Evolutionary conservation across 2,329 filamentous ascomycete species (phyloP).

Genomic region (Venturia carpophila): DNA sequence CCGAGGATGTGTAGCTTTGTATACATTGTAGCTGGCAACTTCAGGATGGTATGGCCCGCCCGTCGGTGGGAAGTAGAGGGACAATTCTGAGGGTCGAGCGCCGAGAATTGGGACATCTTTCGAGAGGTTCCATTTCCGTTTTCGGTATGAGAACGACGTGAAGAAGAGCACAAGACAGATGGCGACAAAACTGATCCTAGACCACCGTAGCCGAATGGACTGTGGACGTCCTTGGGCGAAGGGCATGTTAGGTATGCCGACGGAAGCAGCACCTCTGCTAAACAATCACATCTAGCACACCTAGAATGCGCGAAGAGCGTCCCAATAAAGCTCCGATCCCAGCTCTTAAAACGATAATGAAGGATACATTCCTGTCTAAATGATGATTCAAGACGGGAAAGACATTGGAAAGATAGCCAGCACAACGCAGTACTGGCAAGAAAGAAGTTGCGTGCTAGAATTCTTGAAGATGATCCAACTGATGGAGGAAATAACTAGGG

Average conservation of each 20-base stretch:
- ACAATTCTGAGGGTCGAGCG: slow-evolving; percentile 2
- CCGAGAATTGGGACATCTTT: slow-evolving; percentile 18
- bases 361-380: neutral
- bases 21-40: slow-evolving; percentile 19
- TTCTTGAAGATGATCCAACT: too few relatives aligned
- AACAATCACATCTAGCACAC: neutral
- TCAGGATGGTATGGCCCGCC: slow-evolving; percentile 18
- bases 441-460: neutral
- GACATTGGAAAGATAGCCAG: neutral
- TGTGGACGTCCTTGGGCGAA: slow-evolving; percentile 8
- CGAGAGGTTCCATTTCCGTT: neutral
- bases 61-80: slow-evolving; percentile 20
- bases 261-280: neutral
- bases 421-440: neutral
- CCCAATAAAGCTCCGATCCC: neutral
- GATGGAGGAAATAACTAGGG: neutral
- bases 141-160: slow-evolving; percentile 8
- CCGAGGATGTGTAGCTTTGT: slow-evolving; percentile 18
- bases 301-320: neutral
- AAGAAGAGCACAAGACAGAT: slow-evolving; percentile 2
- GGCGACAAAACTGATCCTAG: neutral
- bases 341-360: neutral
- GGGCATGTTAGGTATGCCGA: neutral
- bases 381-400: neutral
- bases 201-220: neutral